Percentiles rank a stretch among this genome's conserved stretches.
These are phyloP conservation scores for Globisporangium radiosum DNA, from an alignment of 352 stramenopile genomes.

Conservation along the genomic window DNA sequence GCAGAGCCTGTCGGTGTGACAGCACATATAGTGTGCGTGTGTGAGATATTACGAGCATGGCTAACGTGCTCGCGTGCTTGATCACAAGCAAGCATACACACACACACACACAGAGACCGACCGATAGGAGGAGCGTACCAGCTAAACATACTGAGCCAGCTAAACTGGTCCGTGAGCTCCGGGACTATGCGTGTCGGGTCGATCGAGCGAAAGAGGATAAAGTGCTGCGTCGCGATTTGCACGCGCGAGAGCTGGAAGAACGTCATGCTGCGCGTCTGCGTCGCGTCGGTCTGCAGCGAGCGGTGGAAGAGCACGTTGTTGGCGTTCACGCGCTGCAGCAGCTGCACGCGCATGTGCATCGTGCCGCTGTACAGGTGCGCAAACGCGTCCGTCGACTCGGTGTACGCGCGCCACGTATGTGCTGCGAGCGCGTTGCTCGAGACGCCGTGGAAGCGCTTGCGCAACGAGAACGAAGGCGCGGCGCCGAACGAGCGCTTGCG, in stretches of 20 bases:
- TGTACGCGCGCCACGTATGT: constrained; percentile 22
- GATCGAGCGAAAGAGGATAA: constrained; percentile 30
- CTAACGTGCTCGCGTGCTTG: no score
- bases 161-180: constrained; percentile 9
- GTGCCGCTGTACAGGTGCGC: constrained; percentile 27
- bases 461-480: constrained; percentile 21
- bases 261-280: constrained; percentile 17
- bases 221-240: constrained; percentile 13
- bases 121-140: constrained; percentile 3
- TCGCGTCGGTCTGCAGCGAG: constrained; percentile 22
- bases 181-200: constrained; percentile 20
- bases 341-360: constrained; percentile 25
- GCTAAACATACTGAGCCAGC: constrained; percentile 28
- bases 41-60: no score
- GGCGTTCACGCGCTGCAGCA: constrained; percentile 28
- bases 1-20: constrained; percentile 7
- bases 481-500: constrained; percentile 24
- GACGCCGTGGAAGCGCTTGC: constrained; percentile 19
- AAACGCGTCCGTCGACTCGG: constrained; percentile 18
- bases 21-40: no score
- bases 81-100: no score
- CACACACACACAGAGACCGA: no score
- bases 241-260: constrained; percentile 30
- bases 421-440: constrained; percentile 13
- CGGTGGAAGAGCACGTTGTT: constrained; percentile 26